These are phyloP conservation scores for Diaporthe aspalathi DNA, from an alignment of 2,329 filamentous ascomycete species.

Conservation along the genomic window DNA sequence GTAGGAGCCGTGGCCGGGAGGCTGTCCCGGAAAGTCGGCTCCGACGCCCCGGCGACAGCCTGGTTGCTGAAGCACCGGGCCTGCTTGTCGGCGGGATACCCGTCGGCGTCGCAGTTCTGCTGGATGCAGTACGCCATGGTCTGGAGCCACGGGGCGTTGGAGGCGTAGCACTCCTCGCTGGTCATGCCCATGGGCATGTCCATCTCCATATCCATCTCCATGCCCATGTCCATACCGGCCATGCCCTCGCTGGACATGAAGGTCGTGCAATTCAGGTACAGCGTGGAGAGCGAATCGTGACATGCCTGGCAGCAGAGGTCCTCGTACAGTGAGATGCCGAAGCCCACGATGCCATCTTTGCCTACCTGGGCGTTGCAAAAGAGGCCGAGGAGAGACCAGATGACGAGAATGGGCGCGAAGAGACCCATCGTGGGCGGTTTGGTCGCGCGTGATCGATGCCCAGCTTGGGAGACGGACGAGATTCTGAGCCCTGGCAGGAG, in stretches of 20 bases:
- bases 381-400: conserved; percentile 4
- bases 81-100: conserved; percentile 14
- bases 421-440: conserved; percentile 14
- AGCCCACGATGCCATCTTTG: conserved; percentile 15
- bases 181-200: conserved; percentile 23
- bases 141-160: conserved; percentile 21
- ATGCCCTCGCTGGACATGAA: conserved; percentile 12
- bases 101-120: conserved; percentile 16
- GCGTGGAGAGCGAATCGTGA: conserved; percentile 21
- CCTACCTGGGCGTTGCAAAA: background rate
- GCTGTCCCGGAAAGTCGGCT: conserved; percentile 5
- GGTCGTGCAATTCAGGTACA: conserved; percentile 16
- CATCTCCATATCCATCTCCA: conserved; percentile 3
- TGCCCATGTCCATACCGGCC: conserved; percentile 15
- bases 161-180: conserved; percentile 13
- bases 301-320: conserved; percentile 29
- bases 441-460: background rate
- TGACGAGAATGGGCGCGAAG: background rate
- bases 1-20: background rate
- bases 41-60: background rate
- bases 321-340: conserved; percentile 19
- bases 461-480: background rate
- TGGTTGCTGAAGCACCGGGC: conserved; percentile 15
- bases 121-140: conserved; percentile 29
- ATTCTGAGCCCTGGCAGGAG: background rate